phyloP scores from a whole-genome alignment of 1,284 basidiomycete species.

The Cystobasidiaceae sp. region DNA sequence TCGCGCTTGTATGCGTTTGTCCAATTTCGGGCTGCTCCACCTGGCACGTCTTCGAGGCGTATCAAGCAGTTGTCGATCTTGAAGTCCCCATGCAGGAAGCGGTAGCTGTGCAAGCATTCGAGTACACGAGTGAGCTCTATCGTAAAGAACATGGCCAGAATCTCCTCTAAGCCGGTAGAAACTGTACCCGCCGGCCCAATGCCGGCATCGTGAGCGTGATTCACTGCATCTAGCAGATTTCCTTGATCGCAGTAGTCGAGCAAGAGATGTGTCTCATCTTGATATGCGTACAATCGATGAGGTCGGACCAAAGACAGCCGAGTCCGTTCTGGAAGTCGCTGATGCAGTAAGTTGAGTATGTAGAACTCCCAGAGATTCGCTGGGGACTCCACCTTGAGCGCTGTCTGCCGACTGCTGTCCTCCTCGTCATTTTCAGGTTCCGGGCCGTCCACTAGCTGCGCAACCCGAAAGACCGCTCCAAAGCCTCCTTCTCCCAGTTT shows the following conservation, averaged over 20 bases:
- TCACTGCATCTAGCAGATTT: slow-evolving; percentile 87
- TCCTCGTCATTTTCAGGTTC: slow-evolving; percentile 59
- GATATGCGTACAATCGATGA: slow-evolving; percentile 62
- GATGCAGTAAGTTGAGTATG: slow-evolving; percentile 71
- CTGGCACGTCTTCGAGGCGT: slow-evolving; percentile 74
- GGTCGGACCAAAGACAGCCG: slow-evolving; percentile 66
- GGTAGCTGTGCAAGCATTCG: slow-evolving; percentile 71
- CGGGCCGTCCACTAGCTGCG: slow-evolving; percentile 50
- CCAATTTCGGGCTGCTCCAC: slow-evolving; percentile 62
- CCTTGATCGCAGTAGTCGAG: slow-evolving; percentile 87
- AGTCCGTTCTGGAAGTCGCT: slow-evolving; percentile 56
- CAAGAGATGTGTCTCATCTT: slow-evolving; percentile 84
- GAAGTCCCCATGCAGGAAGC: slow-evolving; percentile 94
- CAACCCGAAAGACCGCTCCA: slow-evolving; percentile 74
- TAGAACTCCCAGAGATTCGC: slow-evolving; percentile 89
- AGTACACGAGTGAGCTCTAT: slow-evolving; percentile 80
- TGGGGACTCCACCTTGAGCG: slow-evolving; percentile 89
- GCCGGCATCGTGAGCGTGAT: slow-evolving; percentile 65
- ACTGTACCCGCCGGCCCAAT: slow-evolving; percentile 51
- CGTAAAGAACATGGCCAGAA: slow-evolving; percentile 91
- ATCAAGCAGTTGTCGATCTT: slow-evolving; percentile 99
- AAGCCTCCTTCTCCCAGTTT: slow-evolving; percentile 98
- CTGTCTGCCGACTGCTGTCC: slow-evolving; percentile 60
- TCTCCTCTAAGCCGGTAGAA: slow-evolving; percentile 66
- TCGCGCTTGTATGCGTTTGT: slow-evolving; percentile 65